A percentile compares a stretch with the other conserved stretches of the same genome.
phyloP scores from a whole-genome alignment of 345 rosid species.

The Moricandia arvensis region DNA sequence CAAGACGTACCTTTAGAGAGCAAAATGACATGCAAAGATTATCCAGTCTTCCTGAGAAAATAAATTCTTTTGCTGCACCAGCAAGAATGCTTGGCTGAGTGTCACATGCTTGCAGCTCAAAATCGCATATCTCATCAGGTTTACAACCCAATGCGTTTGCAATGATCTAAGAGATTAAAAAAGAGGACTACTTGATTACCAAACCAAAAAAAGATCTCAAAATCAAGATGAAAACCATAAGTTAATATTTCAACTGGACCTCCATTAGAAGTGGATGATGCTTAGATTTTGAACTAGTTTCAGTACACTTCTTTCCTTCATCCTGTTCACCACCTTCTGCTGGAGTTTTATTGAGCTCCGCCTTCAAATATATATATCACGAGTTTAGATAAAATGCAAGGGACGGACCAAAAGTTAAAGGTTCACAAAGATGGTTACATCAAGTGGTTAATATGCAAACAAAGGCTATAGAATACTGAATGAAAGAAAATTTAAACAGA shows the following conservation, averaged over 20 bases:
- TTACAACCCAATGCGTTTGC: constrained; percentile 61
- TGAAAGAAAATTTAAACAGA: neutral
- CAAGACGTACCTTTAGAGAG: constrained; percentile 64
- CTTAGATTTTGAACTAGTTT: constrained; percentile 39
- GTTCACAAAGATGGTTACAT: neutral
- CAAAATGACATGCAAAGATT: constrained; percentile 98
- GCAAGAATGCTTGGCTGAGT: constrained; percentile 85
- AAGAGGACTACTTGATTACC: constrained; percentile 10
- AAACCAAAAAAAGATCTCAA: neutral
- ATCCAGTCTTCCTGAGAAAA: constrained; percentile 96
- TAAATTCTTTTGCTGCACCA: constrained; percentile 84
- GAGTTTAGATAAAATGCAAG: too few relatives aligned
- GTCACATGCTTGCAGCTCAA: constrained; percentile 97
- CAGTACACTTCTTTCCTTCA: constrained; percentile 38
- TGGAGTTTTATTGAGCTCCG: constrained; percentile 61
- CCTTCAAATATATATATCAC: constrained; percentile 29
- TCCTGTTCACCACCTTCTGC: constrained; percentile 37
- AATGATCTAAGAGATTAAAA: constrained; percentile 47
- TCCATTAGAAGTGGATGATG: constrained; percentile 76
- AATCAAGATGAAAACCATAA: neutral
- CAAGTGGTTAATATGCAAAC: neutral
- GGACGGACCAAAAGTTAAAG: neutral
- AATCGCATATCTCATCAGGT: constrained; percentile 76
- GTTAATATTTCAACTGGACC: constrained; percentile 39
- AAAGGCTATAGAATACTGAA: neutral